phyloP scores from a whole-genome alignment of 2,329 filamentous ascomycete genomes.

The Stromatinia cepivora region DNA sequence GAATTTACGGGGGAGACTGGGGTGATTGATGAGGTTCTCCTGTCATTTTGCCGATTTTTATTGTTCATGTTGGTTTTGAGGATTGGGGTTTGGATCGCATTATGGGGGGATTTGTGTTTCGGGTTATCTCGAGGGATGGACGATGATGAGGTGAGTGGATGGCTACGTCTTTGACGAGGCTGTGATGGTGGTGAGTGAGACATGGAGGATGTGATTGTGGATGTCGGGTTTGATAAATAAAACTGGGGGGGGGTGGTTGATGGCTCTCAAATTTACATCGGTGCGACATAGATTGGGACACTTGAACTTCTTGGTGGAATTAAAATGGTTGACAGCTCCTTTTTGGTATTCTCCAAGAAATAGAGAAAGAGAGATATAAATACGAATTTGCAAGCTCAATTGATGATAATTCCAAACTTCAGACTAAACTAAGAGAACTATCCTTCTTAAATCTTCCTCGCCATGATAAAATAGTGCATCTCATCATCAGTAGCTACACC shows the following conservation, averaged over 20 bases:
- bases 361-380: neutral
- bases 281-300: neutral
- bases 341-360: neutral
- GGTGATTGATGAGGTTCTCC: neutral
- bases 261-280: neutral
- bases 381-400: neutral
- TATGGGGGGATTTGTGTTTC: neutral
- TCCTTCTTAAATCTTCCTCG: neutral
- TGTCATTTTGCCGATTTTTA: neutral
- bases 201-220: neutral
- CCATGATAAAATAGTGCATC: conserved; percentile 22
- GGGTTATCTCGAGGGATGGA: neutral
- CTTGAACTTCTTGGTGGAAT: neutral
- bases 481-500: conserved; percentile 14
- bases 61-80: neutral
- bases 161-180: neutral
- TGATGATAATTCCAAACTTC: neutral
- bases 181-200: neutral
- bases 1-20: neutral
- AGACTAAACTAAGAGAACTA: neutral
- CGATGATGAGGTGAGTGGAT: neutral
- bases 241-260: neutral
- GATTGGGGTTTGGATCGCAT: no score
- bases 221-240: neutral
- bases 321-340: no score